Conservation (phyloP, 768 basidiomycete genomes). For the Tricholomella constricta region DNA sequence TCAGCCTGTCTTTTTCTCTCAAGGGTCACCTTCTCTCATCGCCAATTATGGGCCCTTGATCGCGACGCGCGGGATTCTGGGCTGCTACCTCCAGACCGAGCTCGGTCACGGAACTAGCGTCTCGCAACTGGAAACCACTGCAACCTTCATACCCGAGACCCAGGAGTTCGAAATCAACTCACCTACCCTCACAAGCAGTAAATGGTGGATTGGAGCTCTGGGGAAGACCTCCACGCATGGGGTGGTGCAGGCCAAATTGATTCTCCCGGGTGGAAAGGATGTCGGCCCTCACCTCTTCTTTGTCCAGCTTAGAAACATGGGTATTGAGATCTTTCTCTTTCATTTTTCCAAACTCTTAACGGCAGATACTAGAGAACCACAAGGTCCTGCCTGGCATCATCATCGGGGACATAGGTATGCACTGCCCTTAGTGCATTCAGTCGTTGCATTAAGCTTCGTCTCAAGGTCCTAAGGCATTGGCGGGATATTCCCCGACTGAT, state of each 20-base stretch:
- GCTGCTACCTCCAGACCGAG: constrained; percentile 78
- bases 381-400: constrained; percentile 58
- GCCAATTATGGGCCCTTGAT: constrained; percentile 53
- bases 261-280: constrained; percentile 60
- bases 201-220: constrained; percentile 83
- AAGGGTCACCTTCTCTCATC: constrained; percentile 57
- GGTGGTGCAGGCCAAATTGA: constrained; percentile 73
- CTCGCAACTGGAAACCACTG: constrained; percentile 68
- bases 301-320: constrained; percentile 63
- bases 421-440: neutral
- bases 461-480: constrained; percentile 60
- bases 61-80: constrained; percentile 59
- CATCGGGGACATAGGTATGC: constrained; percentile 68
- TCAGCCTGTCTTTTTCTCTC: constrained; percentile 64
- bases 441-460: neutral
- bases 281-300: constrained; percentile 78
- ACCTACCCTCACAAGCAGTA: constrained; percentile 71
- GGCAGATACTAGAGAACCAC: constrained; percentile 52
- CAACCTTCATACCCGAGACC: constrained; percentile 67
- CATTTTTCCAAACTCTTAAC: neutral
- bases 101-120: constrained; percentile 81
- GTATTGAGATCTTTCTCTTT: constrained; percentile 29
- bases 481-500: constrained; percentile 52
- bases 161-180: constrained; percentile 76
- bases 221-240: constrained; percentile 77